Evolutionary conservation across 352 stramenopile species (phyloP).

Genomic region (Phytophthora vignae): DNA sequence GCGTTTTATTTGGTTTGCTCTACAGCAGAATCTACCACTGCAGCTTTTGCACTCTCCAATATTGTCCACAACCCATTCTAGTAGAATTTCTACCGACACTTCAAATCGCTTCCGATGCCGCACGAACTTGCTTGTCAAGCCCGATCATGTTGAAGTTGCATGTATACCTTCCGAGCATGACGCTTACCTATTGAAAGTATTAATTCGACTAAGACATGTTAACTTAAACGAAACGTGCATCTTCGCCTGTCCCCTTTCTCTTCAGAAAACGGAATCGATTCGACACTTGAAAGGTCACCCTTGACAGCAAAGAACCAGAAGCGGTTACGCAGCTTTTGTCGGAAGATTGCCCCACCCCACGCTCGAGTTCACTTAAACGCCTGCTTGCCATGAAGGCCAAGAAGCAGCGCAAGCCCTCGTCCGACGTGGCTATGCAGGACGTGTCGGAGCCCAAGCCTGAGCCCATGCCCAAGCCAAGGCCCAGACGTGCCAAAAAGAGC

Average conservation of each 20-base stretch:
- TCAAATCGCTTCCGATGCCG: background rate
- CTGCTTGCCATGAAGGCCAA: constrained; percentile 17
- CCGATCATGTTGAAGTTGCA: constrained; percentile 1
- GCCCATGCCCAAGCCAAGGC: constrained; percentile 7
- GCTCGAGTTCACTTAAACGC: background rate
- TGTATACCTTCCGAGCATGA: background rate
- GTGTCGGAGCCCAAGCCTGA: constrained; percentile 4
- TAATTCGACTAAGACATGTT: background rate
- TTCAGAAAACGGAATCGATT: constrained; percentile 4
- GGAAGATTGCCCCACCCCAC: background rate
- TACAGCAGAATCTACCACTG: too few species aligned
- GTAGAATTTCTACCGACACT: background rate
- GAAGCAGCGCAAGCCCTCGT: constrained; percentile 13
- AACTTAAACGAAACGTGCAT: background rate
- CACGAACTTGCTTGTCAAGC: background rate
- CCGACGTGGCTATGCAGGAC: constrained; percentile 33
- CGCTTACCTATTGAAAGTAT: background rate
- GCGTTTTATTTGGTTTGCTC: too few species aligned
- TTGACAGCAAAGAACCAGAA: background rate
- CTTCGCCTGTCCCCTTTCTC: constrained; percentile 2
- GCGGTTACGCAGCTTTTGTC: constrained; percentile 2
- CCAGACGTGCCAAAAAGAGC: constrained; percentile 14
- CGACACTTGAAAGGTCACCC: constrained; percentile 1
- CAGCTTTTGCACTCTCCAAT: too few species aligned
- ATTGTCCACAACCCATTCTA: background rate